Evolutionary conservation across 2,329 filamentous ascomycete genomes (phyloP).

Genomic region (Colletotrichum lentis): DNA sequence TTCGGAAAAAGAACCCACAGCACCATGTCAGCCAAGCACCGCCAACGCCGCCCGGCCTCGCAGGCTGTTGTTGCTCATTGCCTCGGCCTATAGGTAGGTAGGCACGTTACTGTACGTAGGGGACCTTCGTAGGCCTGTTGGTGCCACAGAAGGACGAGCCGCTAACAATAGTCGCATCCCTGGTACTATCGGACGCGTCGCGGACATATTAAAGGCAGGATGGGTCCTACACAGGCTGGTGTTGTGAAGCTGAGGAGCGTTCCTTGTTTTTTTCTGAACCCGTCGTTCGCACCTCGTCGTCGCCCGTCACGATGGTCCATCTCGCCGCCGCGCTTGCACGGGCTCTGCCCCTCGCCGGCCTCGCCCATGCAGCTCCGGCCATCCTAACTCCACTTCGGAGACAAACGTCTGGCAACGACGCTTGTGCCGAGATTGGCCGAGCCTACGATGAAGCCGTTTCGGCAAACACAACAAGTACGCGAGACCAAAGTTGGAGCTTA

Average conservation of each 20-base stretch:
- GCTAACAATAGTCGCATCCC: neutral
- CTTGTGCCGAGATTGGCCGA: constrained; percentile 20
- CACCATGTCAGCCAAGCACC: neutral
- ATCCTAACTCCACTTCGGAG: neutral
- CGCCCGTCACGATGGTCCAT: constrained; percentile 9
- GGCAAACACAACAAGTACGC: neutral
- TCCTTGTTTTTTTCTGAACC: neutral
- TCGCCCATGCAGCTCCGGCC: constrained; percentile 15
- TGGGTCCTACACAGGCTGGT: neutral
- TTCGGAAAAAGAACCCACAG: neutral
- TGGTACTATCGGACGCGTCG: neutral
- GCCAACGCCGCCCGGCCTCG: constrained; percentile 4
- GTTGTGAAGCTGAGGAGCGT: no score
- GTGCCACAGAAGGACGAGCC: constrained; percentile 1
- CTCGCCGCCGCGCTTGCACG: neutral
- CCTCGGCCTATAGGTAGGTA: no score
- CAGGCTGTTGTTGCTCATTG: neutral
- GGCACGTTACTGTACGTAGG: no score
- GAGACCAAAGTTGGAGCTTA: no score
- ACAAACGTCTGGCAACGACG: neutral
- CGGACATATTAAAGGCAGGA: neutral
- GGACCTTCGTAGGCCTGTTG: neutral
- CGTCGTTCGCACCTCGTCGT: neutral
- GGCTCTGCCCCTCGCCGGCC: neutral
- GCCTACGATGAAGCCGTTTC: constrained; percentile 8